Evolutionary conservation across 2,329 filamentous ascomycete species (phyloP), one percentile per base, ranked within the genome.

Genomic region (Fusarium sp.): DNA sequence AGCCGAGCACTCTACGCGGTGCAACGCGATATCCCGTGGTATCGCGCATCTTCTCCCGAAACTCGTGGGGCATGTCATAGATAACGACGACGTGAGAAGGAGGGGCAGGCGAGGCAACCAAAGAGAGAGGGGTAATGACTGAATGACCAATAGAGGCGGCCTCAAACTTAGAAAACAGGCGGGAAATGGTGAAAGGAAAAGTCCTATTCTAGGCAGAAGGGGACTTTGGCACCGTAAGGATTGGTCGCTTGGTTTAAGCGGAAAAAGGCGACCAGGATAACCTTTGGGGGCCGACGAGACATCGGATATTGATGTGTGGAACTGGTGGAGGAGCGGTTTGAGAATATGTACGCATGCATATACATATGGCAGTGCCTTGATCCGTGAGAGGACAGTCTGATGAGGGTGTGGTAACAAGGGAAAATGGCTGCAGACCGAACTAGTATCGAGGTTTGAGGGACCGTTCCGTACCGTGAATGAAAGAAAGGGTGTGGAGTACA

Each of bases 141-240:
- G 45, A 56, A 72, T 64, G 69, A 48, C 58, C 31, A 65, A 73
- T 51, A 38, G 42, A 70, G 46, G 49, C 31, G 51, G 60, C 64
- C 38, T 72, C 63, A 55, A 68, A 68, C 54, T 58, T 67, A 45
- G 49, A 61, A 70, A 73, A 68, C 68, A 51, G 52, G 52, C 45
- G 46, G 29, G 60, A 65, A 45, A 41, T n/a, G 31, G 35, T 49
- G 45, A 39, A 52, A 41, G 19, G 35, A 64, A 60, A 73, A 59
- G 70, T 70, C 70, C 70, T 73, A 70, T 73, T 73, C 57, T 52
- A 73, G 70, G 70, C 66, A 72, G 70, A 63, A 73, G 48, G 48
- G 69, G 51, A 70, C 69, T 72, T 66, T 73, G 69, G 56, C 35
- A 25, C 56, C 31, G 60, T 52, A 27, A 59, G 51, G 60, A 73